phyloP scores from a whole-genome alignment of 345 rosid genomes.

The Alliaria petiolata region DNA sequence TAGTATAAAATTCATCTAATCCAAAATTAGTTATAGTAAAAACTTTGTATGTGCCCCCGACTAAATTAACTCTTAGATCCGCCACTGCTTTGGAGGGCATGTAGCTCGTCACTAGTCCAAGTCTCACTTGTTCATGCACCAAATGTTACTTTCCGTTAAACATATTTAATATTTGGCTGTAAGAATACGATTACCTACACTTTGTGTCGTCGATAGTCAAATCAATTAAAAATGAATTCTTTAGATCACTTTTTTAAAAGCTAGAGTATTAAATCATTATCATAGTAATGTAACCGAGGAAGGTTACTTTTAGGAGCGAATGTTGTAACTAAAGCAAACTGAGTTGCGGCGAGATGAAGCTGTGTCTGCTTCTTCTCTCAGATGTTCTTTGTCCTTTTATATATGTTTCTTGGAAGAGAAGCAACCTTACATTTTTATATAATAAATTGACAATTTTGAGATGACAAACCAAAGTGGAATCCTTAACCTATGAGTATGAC shows the following conservation, averaged over 20 bases:
- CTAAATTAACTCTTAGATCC: too few relatives aligned
- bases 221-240: neutral
- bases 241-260: too few relatives aligned
- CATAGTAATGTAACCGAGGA: constrained; percentile 10
- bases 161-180: too few relatives aligned
- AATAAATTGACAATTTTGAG: constrained; percentile 13
- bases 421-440: constrained; percentile 22
- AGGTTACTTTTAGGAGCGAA: constrained; percentile 25
- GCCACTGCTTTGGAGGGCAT: neutral
- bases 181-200: neutral
- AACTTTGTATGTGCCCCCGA: too few relatives aligned
- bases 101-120: neutral
- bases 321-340: constrained; percentile 26
- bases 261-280: neutral
- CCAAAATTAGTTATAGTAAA: too few relatives aligned
- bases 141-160: too few relatives aligned
- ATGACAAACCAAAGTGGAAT: constrained; percentile 22
- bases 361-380: constrained; percentile 15
- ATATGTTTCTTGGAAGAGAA: constrained; percentile 24
- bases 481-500: constrained; percentile 29
- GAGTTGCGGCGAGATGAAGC: constrained; percentile 66
- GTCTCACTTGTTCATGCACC: neutral
- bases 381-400: constrained; percentile 14
- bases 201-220: neutral
- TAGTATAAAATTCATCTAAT: too few relatives aligned